phyloP scores from a whole-genome alignment of 108 stramenopile genomes.

The Hondaea fermentalgiana region DNA sequence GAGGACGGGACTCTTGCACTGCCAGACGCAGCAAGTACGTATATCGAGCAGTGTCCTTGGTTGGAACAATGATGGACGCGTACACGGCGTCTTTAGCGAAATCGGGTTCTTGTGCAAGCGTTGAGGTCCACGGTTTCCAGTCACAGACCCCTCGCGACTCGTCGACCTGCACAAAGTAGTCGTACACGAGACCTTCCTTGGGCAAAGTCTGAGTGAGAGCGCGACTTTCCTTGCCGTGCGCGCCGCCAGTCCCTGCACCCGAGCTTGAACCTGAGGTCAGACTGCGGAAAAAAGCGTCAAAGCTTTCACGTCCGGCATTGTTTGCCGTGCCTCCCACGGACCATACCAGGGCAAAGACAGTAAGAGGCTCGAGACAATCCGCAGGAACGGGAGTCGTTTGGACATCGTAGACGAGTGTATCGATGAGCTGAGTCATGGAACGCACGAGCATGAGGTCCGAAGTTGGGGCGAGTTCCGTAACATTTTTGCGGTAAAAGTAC shows the following conservation, averaged over 20 bases:
- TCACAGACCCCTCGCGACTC: neutral
- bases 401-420: neutral
- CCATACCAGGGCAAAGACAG: neutral
- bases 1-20: conserved; percentile 36
- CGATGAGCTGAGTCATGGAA: neutral
- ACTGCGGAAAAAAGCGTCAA: neutral
- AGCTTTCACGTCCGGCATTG: neutral
- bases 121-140: neutral
- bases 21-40: conserved; percentile 52
- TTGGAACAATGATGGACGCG: conserved; percentile 22
- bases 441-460: neutral
- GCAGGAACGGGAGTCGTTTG: neutral
- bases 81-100: neutral
- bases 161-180: conserved; percentile 32
- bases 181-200: conserved; percentile 33
- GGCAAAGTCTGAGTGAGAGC: neutral
- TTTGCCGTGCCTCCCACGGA: neutral
- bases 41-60: conserved; percentile 53
- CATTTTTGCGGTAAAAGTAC: conserved; percentile 55
- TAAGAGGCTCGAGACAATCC: neutral
- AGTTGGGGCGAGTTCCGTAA: conserved; percentile 59
- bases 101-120: neutral
- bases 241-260: neutral
- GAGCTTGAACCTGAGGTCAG: neutral
- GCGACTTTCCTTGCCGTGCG: no score